These are phyloP conservation scores for Cladosporium sp. DNA, from an alignment of 2,329 filamentous ascomycete genomes.

Conservation along the genomic window DNA sequence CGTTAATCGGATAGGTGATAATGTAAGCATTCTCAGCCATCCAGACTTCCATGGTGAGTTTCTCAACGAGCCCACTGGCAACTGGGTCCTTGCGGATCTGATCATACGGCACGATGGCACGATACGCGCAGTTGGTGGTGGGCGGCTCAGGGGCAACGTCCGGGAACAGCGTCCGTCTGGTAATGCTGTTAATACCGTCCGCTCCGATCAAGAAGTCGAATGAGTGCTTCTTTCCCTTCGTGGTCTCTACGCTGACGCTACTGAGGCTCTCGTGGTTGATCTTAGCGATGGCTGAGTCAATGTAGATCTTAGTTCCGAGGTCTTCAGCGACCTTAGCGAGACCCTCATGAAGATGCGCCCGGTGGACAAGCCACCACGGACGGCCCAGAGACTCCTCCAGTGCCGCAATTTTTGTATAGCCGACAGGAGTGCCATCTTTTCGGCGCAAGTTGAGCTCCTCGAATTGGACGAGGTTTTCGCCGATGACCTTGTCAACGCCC, in stretches of 20 bases:
- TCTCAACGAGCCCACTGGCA: slow-evolving; percentile 26
- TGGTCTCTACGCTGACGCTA: slow-evolving; percentile 28
- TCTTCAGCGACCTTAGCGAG: slow-evolving; percentile 35
- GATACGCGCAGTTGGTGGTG: slow-evolving; percentile 41
- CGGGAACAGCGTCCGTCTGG: slow-evolving; percentile 37
- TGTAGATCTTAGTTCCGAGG: slow-evolving; percentile 34
- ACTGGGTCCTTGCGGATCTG: slow-evolving; percentile 38
- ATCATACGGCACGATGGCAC: slow-evolving; percentile 40
- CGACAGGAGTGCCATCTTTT: slow-evolving; percentile 35
- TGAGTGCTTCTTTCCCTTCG: slow-evolving; percentile 16
- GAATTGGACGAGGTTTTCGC: slow-evolving; percentile 35
- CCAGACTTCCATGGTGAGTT: slow-evolving; percentile 43
- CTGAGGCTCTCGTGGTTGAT: slow-evolving; percentile 26
- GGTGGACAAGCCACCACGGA: slow-evolving; percentile 44
- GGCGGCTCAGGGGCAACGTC: slow-evolving; percentile 35
- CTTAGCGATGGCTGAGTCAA: slow-evolving; percentile 32
- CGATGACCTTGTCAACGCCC: slow-evolving; percentile 36
- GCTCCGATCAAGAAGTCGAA: slow-evolving; percentile 28
- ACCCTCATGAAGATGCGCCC: slow-evolving; percentile 42
- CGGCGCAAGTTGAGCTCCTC: slow-evolving; percentile 37
- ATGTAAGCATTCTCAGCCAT: slow-evolving; percentile 36
- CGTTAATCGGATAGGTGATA: slow-evolving; percentile 43
- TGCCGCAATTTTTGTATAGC: slow-evolving; percentile 31
- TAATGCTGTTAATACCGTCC: slow-evolving; percentile 28
- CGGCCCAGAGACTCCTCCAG: slow-evolving; percentile 29